These are phyloP conservation scores for Eleusine indica DNA, from an alignment of 176 grass and related monocot genomes.

Conservation along the genomic window DNA sequence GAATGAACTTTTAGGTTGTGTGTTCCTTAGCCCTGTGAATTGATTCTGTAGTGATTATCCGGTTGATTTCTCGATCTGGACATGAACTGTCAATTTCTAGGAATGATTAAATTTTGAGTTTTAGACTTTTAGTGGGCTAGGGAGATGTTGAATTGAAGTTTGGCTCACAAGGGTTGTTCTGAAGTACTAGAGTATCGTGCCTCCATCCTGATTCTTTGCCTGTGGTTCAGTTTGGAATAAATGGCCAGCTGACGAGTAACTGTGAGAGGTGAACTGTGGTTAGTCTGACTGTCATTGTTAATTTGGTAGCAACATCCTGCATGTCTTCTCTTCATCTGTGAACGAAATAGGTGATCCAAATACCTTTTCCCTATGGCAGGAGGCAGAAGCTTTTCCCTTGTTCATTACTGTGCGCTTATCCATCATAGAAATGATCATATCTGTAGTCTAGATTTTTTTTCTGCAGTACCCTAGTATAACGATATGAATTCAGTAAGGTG, in stretches of 20 bases:
- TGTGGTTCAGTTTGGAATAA: not conserved
- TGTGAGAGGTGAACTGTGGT: not conserved
- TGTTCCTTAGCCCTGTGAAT: not conserved
- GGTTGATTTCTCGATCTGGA: not conserved
- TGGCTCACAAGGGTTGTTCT: not conserved
- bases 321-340: not conserved
- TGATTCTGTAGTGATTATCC: not conserved
- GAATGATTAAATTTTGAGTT: not conserved
- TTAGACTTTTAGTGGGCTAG: not conserved
- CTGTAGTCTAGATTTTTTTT: not conserved
- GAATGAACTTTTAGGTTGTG: not conserved
- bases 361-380: not conserved
- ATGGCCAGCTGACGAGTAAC: not conserved
- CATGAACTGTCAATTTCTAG: not conserved
- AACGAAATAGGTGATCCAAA: not conserved
- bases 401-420: not conserved
- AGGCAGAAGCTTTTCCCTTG: not conserved
- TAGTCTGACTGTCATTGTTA: not conserved
- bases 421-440: not conserved
- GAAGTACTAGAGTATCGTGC: not conserved
- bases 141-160: not conserved
- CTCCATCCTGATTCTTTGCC: not conserved
- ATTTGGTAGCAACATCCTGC: not conserved
- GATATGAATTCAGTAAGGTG: not conserved
- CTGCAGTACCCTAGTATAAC: not conserved